phyloP scores from a whole-genome alignment of 176 grass and related monocot species.

The Pontederia paniculata region DNA sequence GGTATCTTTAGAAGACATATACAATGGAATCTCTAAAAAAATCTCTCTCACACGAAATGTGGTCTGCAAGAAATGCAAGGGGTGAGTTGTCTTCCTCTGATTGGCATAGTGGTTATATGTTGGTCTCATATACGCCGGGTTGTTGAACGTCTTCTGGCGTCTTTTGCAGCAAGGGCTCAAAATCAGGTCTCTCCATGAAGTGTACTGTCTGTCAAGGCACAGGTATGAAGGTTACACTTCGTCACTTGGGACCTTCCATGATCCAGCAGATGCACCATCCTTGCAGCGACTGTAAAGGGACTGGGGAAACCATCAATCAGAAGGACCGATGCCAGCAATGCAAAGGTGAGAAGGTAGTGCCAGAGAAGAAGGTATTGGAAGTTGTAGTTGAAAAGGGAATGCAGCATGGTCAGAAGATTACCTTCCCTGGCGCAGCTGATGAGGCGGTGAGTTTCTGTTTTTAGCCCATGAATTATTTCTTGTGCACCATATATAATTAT shows the following conservation, averaged over 20 bases:
- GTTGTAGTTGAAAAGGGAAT: slow-evolving; percentile 11
- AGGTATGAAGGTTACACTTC: slow-evolving; percentile 57
- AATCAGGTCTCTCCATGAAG: slow-evolving; percentile 56
- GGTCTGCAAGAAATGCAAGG: slow-evolving; percentile 72
- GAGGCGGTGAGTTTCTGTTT: neutral
- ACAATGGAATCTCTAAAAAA: slow-evolving; percentile 79
- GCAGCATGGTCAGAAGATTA: slow-evolving; percentile 7
- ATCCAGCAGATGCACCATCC: slow-evolving; percentile 86
- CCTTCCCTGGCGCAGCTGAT: slow-evolving; percentile 1
- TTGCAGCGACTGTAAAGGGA: slow-evolving; percentile 74
- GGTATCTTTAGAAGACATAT: slow-evolving; percentile 66
- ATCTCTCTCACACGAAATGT: slow-evolving; percentile 67
- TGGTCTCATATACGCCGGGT: neutral
- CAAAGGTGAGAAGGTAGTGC: slow-evolving; percentile 17
- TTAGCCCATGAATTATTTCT: too few relatives aligned
- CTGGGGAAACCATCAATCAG: slow-evolving; percentile 62
- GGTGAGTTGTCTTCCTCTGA: slow-evolving; percentile 14
- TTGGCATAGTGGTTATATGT: neutral
- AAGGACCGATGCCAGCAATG: slow-evolving; percentile 75
- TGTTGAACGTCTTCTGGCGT: neutral
- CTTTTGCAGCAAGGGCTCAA: slow-evolving; percentile 63
- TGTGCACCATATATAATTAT: too few relatives aligned
- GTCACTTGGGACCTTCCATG: slow-evolving; percentile 71
- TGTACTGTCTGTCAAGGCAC: slow-evolving; percentile 57
- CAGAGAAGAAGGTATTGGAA: slow-evolving; percentile 7